Conservation (phyloP, 805 yeast species). For the Candida oleophila region DNA sequence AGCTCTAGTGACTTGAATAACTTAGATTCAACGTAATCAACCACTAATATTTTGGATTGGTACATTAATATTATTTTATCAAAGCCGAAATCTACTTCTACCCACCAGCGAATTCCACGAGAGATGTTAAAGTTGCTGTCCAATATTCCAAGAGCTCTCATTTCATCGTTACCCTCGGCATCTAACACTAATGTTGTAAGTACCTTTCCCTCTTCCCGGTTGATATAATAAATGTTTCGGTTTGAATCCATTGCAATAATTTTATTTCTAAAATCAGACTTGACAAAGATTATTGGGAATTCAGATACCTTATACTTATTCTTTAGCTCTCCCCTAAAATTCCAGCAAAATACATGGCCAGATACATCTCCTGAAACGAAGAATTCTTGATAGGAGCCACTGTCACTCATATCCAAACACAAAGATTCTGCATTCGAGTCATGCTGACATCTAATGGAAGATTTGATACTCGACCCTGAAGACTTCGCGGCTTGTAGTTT, state of each 20-base stretch:
- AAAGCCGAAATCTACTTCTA: slow-evolving; percentile 36
- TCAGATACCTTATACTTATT: slow-evolving; percentile 10
- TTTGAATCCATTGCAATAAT: slow-evolving; percentile 21
- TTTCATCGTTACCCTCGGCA: background rate
- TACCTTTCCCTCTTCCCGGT: background rate
- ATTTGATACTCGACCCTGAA: slow-evolving; percentile 22
- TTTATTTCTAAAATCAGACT: slow-evolving; percentile 25
- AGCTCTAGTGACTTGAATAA: background rate
- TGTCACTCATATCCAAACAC: background rate
- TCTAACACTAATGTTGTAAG: slow-evolving; percentile 3
- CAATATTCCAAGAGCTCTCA: background rate
- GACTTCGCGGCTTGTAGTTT: slow-evolving; percentile 33
- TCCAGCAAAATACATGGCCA: slow-evolving; percentile 29
- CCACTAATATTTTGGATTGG: slow-evolving; percentile 19
- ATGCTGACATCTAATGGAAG: slow-evolving; percentile 14
- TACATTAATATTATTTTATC: slow-evolving; percentile 24
- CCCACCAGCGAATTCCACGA: slow-evolving; percentile 4
- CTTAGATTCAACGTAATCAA: slow-evolving; percentile 12
- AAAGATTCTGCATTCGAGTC: slow-evolving; percentile 20
- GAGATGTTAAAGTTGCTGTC: background rate
- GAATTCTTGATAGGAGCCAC: background rate
- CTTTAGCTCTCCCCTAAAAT: slow-evolving; percentile 17
- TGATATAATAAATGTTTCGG: slow-evolving; percentile 9
- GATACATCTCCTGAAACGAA: slow-evolving; percentile 21
- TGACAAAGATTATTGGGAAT: slow-evolving; percentile 15